Conservation (phyloP, 768 basidiomycete genomes). For the Coprinopsis sp. region DNA sequence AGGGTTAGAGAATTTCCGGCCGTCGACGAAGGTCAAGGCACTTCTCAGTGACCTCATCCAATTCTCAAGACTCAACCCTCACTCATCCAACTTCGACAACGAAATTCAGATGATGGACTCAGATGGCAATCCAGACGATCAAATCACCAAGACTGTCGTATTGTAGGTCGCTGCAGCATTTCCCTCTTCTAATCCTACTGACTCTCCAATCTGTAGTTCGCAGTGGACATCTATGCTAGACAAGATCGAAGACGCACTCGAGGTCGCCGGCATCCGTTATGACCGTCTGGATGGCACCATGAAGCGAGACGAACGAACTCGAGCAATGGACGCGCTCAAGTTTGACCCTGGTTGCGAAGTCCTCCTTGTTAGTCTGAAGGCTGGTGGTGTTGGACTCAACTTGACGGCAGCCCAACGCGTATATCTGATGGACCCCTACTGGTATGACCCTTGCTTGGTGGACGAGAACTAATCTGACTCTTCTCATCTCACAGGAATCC, state of each 20-base stretch:
- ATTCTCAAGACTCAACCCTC: slow-evolving; percentile 80
- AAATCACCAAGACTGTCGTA: slow-evolving; percentile 84
- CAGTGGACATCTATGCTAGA: slow-evolving; percentile 96
- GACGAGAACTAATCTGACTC: slow-evolving; percentile 3
- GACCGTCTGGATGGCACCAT: slow-evolving; percentile 96
- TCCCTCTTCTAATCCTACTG: slow-evolving; percentile 13
- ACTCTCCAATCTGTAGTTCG: slow-evolving; percentile 48
- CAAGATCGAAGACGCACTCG: slow-evolving; percentile 90
- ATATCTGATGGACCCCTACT: slow-evolving; percentile 97
- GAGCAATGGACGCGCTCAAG: slow-evolving; percentile 90
- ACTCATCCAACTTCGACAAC: slow-evolving; percentile 85
- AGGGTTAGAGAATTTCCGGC: slow-evolving; percentile 52
- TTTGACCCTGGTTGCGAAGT: slow-evolving; percentile 89
- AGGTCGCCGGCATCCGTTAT: slow-evolving; percentile 76
- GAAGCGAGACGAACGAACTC: slow-evolving; percentile 91
- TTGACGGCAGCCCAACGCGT: slow-evolving; percentile 91
- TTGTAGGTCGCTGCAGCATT: slow-evolving; percentile 60
- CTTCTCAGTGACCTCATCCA: slow-evolving; percentile 75
- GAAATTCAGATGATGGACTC: slow-evolving; percentile 78
- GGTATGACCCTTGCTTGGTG: slow-evolving; percentile 40
- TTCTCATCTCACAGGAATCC: slow-evolving; percentile 65
- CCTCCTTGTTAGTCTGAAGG: slow-evolving; percentile 90
- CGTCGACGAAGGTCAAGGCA: slow-evolving; percentile 87
- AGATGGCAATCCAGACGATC: slow-evolving; percentile 67
- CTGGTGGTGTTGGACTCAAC: slow-evolving; percentile 96